A percentile compares a stretch with the other conserved stretches of the same genome.
Evolutionary conservation across 441 rosid species (phyloP).

Genomic region (Gossypium gossypioides): DNA sequence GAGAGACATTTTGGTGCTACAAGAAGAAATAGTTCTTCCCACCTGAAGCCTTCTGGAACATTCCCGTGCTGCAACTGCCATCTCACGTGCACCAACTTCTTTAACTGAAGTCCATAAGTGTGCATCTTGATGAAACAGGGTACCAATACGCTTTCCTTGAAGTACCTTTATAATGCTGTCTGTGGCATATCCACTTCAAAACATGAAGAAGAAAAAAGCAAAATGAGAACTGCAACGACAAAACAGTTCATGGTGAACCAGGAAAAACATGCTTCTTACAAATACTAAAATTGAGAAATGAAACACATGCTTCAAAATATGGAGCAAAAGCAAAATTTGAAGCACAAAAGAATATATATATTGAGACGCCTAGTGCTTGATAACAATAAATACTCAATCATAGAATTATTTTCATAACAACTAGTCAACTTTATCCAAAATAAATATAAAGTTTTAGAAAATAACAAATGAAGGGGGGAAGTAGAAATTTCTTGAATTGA

Average conservation of each 20-base stretch:
- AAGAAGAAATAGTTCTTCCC: not conserved
- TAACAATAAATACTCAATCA: not conserved
- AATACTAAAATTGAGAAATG: not conserved
- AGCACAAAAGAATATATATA: not conserved
- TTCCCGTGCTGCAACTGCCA: constrained; percentile 41
- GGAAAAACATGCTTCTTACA: not conserved
- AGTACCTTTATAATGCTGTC: constrained; percentile 30
- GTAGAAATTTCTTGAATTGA: not conserved
- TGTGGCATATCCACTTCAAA: constrained; percentile 30
- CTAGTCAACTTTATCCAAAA: not conserved
- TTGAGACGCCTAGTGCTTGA: not conserved
- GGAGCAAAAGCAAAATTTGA: not conserved
- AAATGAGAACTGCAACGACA: constrained; percentile 8
- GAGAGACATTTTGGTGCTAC: not conserved
- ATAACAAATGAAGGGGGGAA: not conserved
- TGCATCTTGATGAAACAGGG: constrained; percentile 37
- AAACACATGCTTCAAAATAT: too few species aligned
- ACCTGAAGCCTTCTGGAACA: constrained; percentile 39
- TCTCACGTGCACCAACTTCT: constrained; percentile 28
- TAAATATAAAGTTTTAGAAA: not conserved
- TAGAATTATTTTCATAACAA: not conserved
- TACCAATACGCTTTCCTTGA: constrained; percentile 30
- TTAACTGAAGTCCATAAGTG: constrained; percentile 23
- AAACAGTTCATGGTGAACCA: not conserved
- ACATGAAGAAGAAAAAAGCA: constrained; percentile 20